phyloP scores from a whole-genome alignment of 441 rosid genomes.

The Populus hybrid region DNA sequence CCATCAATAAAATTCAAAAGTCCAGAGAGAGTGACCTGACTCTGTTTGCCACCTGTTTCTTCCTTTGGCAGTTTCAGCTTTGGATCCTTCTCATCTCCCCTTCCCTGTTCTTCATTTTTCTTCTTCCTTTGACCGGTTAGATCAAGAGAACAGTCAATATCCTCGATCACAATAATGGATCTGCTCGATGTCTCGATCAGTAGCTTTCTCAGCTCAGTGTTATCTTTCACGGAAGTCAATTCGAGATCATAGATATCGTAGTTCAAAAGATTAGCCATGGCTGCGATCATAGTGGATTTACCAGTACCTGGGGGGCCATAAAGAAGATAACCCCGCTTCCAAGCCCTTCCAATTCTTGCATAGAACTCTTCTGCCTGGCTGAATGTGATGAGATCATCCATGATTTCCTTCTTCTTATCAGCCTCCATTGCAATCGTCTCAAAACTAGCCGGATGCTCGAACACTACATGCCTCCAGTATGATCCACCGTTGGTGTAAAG shows the following conservation, averaged over 20 bases:
- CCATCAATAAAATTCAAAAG: constrained; percentile 13
- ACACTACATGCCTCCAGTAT: not conserved
- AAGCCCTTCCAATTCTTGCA: not conserved
- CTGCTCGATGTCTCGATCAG: constrained; percentile 24
- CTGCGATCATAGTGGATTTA: constrained; percentile 24
- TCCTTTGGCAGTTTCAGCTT: constrained; percentile 32
- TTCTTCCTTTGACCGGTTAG: constrained; percentile 26
- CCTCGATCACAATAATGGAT: constrained; percentile 27
- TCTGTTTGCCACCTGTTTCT: constrained; percentile 33
- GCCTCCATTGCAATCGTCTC: not conserved
- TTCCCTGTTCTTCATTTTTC: not conserved
- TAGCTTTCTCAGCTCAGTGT: constrained; percentile 24
- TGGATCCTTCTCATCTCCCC: constrained; percentile 31
- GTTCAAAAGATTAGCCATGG: constrained; percentile 20
- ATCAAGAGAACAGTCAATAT: constrained; percentile 26
- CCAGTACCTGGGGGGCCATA: not conserved
- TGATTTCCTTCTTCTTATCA: not conserved
- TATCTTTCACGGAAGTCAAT: constrained; percentile 22
- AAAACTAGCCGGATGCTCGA: not conserved
- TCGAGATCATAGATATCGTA: constrained; percentile 25
- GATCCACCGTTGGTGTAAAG: not conserved
- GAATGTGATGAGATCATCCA: not conserved
- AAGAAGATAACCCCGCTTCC: not conserved
- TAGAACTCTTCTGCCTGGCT: not conserved
- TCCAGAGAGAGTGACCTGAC: constrained; percentile 79